phyloP scores from a whole-genome alignment of 306 rosid species.

The Pterocarpus macrocarpus region DNA sequence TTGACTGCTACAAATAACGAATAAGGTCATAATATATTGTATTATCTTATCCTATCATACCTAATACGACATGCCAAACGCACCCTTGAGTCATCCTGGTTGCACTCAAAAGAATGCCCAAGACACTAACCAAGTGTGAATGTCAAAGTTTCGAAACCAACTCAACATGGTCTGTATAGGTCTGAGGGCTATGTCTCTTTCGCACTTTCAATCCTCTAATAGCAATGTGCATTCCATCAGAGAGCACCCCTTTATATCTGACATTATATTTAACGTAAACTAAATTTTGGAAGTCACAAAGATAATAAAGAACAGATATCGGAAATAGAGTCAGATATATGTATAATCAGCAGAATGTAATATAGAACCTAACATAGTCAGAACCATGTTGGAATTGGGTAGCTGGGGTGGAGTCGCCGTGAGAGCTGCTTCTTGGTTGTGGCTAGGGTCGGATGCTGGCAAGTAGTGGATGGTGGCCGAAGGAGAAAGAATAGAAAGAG shows the following conservation, averaged over 20 bases:
- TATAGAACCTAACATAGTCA: constrained; percentile 20
- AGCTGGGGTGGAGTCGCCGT: no score
- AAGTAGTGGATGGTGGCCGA: no score
- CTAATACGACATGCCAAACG: no score
- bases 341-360: constrained; percentile 4
- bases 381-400: no score
- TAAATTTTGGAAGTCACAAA: constrained; percentile 11
- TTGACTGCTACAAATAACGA: no score
- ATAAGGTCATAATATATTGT: no score
- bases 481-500: no score
- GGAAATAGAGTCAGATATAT: neutral
- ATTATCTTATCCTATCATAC: no score
- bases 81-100: constrained; percentile 73
- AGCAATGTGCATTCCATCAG: constrained; percentile 77
- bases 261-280: constrained; percentile 17
- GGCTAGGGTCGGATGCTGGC: no score
- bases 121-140: constrained; percentile 79
- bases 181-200: constrained; percentile 71
- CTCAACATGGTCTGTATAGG: constrained; percentile 77
- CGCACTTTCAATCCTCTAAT: constrained; percentile 71
- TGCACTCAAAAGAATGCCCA: constrained; percentile 93
- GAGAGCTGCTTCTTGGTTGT: no score
- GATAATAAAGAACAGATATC: neutral
- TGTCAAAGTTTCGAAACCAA: constrained; percentile 87
- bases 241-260: constrained; percentile 85